Conservation (phyloP, 2,329 filamentous ascomycete species). For the Fusarium longipes region DNA sequence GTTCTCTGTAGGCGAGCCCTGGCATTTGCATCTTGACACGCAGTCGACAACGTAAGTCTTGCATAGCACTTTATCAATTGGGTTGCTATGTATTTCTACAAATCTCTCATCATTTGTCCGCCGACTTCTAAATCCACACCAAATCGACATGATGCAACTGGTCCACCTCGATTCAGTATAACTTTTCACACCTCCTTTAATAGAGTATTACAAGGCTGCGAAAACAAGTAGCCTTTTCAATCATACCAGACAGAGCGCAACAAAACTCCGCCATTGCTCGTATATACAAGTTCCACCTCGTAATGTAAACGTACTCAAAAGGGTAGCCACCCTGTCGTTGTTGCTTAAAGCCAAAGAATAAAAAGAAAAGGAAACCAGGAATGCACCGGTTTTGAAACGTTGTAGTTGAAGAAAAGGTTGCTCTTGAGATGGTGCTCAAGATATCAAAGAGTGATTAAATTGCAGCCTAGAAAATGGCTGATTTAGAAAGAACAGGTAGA, state of each 20-base stretch:
- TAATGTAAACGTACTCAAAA: slow-evolving; percentile 41
- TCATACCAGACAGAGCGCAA: slow-evolving; percentile 18
- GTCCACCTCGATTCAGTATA: not conserved
- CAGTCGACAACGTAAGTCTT: not conserved
- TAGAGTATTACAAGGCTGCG: slow-evolving; percentile 24
- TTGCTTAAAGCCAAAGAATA: slow-evolving; percentile 13
- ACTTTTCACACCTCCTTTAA: slow-evolving; percentile 10
- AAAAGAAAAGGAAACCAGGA: slow-evolving; percentile 8
- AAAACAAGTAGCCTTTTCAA: slow-evolving; percentile 9
- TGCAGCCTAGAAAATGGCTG: slow-evolving; percentile 1
- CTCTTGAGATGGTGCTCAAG: not conserved
- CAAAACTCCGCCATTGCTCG: slow-evolving; percentile 30
- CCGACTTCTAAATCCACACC: slow-evolving; percentile 26
- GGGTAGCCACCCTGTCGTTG: slow-evolving; percentile 8
- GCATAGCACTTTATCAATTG: slow-evolving; percentile 32
- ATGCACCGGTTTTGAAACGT: slow-evolving; percentile 13
- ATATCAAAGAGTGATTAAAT: slow-evolving; percentile 30
- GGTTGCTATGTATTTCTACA: slow-evolving; percentile 43
- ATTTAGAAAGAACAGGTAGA: slow-evolving; percentile 15
- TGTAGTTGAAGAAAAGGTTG: slow-evolving; percentile 4
- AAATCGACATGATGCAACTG: slow-evolving; percentile 8
- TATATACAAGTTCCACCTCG: slow-evolving; percentile 47
- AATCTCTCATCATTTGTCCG: slow-evolving; percentile 25
- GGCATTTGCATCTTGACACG: not conserved
- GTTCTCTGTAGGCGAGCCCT: not conserved